phyloP scores from a whole-genome alignment of 495 filamentous ascomycete genomes.

The Tuber aestivum region DNA sequence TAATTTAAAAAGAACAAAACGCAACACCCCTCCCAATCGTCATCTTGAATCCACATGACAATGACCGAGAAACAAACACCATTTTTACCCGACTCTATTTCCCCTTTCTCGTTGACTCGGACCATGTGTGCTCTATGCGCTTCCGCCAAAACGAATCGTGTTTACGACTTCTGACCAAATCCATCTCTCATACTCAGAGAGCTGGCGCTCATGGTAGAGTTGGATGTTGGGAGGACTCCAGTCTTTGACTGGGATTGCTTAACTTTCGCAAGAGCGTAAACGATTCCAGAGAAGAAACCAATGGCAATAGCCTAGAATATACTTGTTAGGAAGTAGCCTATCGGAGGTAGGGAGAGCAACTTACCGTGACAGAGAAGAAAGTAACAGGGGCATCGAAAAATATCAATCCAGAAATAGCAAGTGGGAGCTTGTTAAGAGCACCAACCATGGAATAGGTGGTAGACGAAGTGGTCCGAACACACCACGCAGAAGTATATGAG shows the following conservation, averaged over 20 bases:
- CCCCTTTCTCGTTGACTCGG: neutral
- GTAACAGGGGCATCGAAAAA: slow-evolving; percentile 95
- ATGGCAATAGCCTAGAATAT: slow-evolving; percentile 68
- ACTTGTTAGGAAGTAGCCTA: neutral
- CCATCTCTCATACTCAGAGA: slow-evolving; percentile 85
- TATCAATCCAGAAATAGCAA: slow-evolving; percentile 80
- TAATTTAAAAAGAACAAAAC: slow-evolving; percentile 1
- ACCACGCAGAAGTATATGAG: slow-evolving; percentile 97
- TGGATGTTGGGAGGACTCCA: slow-evolving; percentile 61
- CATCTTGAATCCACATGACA: neutral
- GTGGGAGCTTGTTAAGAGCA: slow-evolving; percentile 93
- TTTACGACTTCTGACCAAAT: slow-evolving; percentile 43
- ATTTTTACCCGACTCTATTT: neutral
- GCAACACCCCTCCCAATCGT: neutral
- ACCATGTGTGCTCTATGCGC: neutral
- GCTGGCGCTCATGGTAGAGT: slow-evolving; percentile 77
- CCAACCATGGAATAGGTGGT: slow-evolving; percentile 99
- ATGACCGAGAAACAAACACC: neutral
- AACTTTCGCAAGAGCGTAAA: slow-evolving; percentile 88
- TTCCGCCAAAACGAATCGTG: neutral
- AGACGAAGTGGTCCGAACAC: slow-evolving; percentile 90
- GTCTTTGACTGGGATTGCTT: slow-evolving; percentile 63
- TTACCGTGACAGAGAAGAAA: slow-evolving; percentile 64
- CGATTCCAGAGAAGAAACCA: slow-evolving; percentile 85
- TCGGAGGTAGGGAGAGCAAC: slow-evolving; percentile 1